Base-by-base conservation (phyloP, 176 grass and related monocot genomes). In the Otatea glauca region DNA sequence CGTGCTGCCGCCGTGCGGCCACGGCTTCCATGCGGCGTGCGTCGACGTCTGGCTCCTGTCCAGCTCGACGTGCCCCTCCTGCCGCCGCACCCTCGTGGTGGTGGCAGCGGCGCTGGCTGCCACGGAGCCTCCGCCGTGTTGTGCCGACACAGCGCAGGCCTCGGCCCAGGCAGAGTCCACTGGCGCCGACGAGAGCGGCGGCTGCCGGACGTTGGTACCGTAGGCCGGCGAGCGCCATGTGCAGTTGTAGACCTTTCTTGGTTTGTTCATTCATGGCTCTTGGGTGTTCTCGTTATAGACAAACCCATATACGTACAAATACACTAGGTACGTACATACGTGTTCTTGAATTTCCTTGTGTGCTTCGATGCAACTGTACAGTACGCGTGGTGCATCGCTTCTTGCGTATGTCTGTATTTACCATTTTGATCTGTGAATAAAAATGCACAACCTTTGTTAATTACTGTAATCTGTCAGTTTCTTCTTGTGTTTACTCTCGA, bases 21-120 rank as follows among this genome's bases (percentile, higher is more conserved):
- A 99, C 69, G 83, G 86, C 7, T 99, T 99, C 90, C 96, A 99
- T 65, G 86, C 86, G 15, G 90, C 47, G 14, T 99, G 96, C 82
- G 88, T 99, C 72, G 96, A 96, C 89, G 74, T 53, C 11, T 99
- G 93, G 96, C 93, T 99, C 3, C 43, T 85, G 1, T 94, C 91
- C 82, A 89, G 56, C 78, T 94, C 93, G 65, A 91, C 96, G 21
- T 99, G 96, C 83, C 96, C 96, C 2, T 93, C 96, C 63, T 96
- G 96, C 92, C 96, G 96, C 69, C 88, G 65, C 49, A 77, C 83
- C 42, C 88, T 95, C 54, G 50, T 93, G 5, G 75, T 88, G 25
- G 27, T 55, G 60, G 60, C 74, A 20, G 6, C 75, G 21, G 15
- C 1, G 25, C 17, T 56, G 47, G 8, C 62, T 0, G 4, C 65